These are phyloP conservation scores for Scolecobasidium constrictum DNA, from an alignment of 2,329 filamentous ascomycete genomes.

Conservation along the genomic window DNA sequence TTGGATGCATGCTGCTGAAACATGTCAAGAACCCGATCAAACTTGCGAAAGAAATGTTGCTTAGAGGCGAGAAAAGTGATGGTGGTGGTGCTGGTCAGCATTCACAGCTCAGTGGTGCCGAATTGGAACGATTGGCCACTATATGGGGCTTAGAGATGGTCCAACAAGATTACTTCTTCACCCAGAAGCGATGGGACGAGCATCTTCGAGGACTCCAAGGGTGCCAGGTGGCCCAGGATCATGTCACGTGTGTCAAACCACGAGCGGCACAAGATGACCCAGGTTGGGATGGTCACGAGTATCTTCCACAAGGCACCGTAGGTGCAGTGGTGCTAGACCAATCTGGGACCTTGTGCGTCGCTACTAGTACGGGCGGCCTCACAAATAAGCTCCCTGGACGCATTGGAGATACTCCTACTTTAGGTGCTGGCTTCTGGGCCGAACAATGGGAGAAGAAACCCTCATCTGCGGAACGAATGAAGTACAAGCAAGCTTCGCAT, in stretches of 20 bases:
- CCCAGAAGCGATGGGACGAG: constrained; percentile 67
- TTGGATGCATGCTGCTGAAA: constrained; percentile 62
- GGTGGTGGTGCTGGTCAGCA: constrained; percentile 55
- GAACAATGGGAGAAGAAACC: constrained; percentile 60
- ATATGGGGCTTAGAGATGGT: constrained; percentile 62
- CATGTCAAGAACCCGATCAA: constrained; percentile 71
- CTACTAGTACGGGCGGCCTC: constrained; percentile 61
- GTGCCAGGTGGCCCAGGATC: constrained; percentile 20
- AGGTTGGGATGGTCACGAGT: constrained; percentile 51
- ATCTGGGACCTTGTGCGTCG: constrained; percentile 60
- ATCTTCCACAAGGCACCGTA: constrained; percentile 72
- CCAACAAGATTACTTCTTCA: constrained; percentile 65
- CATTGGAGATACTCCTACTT: constrained; percentile 74
- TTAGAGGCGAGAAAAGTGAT: constrained; percentile 53
- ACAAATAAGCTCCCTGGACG: constrained; percentile 83
- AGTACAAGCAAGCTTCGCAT: too few species aligned
- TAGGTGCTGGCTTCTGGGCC: constrained; percentile 83
- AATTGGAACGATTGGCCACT: constrained; percentile 58
- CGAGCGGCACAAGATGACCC: constrained; percentile 15
- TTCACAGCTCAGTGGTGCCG: constrained; percentile 54
- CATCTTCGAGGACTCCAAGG: constrained; percentile 50
- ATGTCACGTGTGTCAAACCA: neutral
- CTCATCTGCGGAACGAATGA: too few species aligned
- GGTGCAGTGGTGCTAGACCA: constrained; percentile 72
- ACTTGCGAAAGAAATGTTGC: constrained; percentile 59